phyloP scores from a whole-genome alignment of 345 rosid genomes.

The Stellera chamaejasme region DNA sequence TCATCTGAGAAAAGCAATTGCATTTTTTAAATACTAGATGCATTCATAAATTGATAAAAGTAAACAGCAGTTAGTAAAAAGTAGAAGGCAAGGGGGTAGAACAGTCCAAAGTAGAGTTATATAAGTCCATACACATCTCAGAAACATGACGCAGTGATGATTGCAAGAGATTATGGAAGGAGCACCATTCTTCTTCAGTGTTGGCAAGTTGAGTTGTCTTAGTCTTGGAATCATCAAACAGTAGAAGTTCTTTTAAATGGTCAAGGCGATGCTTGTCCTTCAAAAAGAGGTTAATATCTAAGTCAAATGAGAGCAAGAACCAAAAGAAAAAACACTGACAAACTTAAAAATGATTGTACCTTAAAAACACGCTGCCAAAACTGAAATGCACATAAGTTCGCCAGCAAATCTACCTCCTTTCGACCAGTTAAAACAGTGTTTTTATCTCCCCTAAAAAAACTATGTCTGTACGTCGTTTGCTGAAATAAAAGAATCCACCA shows the following conservation, averaged over 20 bases:
- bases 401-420: slow-evolving; percentile 54
- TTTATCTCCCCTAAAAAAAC: slow-evolving; percentile 45
- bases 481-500: slow-evolving; percentile 24
- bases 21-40: neutral
- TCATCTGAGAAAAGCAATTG: slow-evolving; percentile 50
- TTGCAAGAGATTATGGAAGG: slow-evolving; percentile 60
- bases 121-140: slow-evolving; percentile 56
- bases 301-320: slow-evolving; percentile 12
- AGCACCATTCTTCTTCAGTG: slow-evolving; percentile 92
- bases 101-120: slow-evolving; percentile 1
- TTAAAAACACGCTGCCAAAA: slow-evolving; percentile 84
- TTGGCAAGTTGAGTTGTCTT: slow-evolving; percentile 26
- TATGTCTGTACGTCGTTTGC: slow-evolving; percentile 48
- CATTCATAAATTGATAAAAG: neutral
- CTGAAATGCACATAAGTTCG: slow-evolving; percentile 69
- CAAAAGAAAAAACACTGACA: neutral
- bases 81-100: neutral
- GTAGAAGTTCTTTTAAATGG: slow-evolving; percentile 42
- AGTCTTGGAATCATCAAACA: slow-evolving; percentile 29
- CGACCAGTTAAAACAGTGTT: slow-evolving; percentile 38
- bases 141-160: slow-evolving; percentile 66
- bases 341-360: slow-evolving; percentile 29
- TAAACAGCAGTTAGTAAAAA: slow-evolving; percentile 10
- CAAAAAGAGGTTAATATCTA: slow-evolving; percentile 12
- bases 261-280: slow-evolving; percentile 76